Evolutionary conservation across 1,139 yeast species (phyloP), one percentile per base, ranked within the genome.

Genomic region (Pichia sp.): DNA sequence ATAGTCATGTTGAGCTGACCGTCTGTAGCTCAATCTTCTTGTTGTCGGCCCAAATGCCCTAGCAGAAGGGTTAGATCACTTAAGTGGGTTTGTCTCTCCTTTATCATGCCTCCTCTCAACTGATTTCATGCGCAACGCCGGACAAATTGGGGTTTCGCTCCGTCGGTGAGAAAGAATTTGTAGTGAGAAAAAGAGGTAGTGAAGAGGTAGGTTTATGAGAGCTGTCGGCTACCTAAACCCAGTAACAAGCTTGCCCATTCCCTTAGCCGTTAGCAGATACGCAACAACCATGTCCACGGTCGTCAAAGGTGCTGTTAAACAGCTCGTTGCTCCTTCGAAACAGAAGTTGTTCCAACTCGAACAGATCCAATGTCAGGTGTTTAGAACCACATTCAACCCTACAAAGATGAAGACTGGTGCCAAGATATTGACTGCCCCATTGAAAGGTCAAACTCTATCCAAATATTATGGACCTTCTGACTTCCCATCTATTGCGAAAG

Each of bases 391-490:
- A 19, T 82, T 73, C 66, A 90, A 90, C 70, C 97, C 97, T 29
- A 73, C 76, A 3, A 75, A 78, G 46, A 72, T 74, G 54, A 81
- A 96, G 67, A 88, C 89, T 34, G 97, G 97, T 41, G 74, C 90
- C 50, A 86, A 87, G 68, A 82, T 88, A 41, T 77, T 90, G 59
- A 77, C 85, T 50, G 80, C 84, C 50, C 86, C 89, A 43, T 78
- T 90, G 59, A 82, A 80, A 66, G 98, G 98, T 38, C 89, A 88
- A 34, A 75, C 82, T 43, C 70, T 89, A 50, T 82, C 83, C 52
- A 74, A 79, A 59, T 90, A 90, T 70, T 90, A 90, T 68, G 95
- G 95, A 50, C 82, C 80, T 51, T 85, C 89, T 60, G 84, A 80
- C 61, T 78, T 84, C 67, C 83, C 89, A 49, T 85, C 81, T 43